A percentile compares a stretch with the other conserved stretches of the same genome.
phyloP scores from a whole-genome alignment of 805 yeast species.

The Wickerhamomyces mucosus region DNA sequence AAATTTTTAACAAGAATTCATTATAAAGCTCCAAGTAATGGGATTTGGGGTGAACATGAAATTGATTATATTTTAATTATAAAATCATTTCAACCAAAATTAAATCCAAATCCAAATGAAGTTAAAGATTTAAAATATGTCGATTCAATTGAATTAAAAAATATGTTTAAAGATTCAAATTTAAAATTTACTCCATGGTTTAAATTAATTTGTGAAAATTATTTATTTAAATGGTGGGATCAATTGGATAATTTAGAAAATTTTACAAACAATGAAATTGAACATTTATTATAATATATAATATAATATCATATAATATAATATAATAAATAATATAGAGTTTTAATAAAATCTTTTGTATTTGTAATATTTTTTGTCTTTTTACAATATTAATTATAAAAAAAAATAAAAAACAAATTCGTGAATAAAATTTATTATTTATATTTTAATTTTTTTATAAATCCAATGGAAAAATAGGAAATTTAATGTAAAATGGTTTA shows the following conservation, averaged over 20 bases:
- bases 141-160: slow-evolving; percentile 50
- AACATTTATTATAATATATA: slow-evolving; percentile 18
- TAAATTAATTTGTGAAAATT: slow-evolving; percentile 85
- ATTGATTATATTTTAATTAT: slow-evolving; percentile 88
- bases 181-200: slow-evolving; percentile 96
- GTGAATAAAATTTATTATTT: too few relatives aligned
- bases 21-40: slow-evolving; percentile 78
- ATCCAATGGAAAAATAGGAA: too few relatives aligned
- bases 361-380: not conserved
- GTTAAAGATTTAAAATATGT: slow-evolving; percentile 79
- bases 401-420: too few relatives aligned
- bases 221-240: slow-evolving; percentile 92
- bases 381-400: too few relatives aligned
- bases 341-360: too few relatives aligned
- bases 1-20: slow-evolving; percentile 88
- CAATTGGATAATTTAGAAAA: slow-evolving; percentile 48
- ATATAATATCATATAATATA: too few relatives aligned
- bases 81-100: slow-evolving; percentile 40
- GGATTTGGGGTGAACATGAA: slow-evolving; percentile 96
- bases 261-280: slow-evolving; percentile 31
- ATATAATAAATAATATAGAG: too few relatives aligned
- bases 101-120: slow-evolving; percentile 67
- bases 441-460: too few relatives aligned
- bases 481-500: too few relatives aligned
- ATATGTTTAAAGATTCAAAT: slow-evolving; percentile 62